Conservation (phyloP, 75 land plant species). For the Selaginella moellendorffii region DNA sequence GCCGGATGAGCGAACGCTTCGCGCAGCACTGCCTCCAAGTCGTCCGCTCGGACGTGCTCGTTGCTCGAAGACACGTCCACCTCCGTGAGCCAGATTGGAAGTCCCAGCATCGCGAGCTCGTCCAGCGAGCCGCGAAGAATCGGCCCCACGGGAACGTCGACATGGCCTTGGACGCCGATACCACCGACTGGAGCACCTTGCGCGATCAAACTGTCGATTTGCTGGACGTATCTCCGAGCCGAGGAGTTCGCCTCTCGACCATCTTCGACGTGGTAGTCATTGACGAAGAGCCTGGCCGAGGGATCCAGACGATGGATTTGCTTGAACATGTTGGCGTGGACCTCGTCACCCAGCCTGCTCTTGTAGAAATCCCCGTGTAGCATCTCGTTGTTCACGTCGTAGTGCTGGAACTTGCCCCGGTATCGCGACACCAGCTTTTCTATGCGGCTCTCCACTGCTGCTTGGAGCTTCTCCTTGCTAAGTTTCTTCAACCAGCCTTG, state of each 20-base stretch:
- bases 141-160: slow-evolving; percentile 58
- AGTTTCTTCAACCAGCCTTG: slow-evolving; percentile 60
- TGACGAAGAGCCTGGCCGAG: slow-evolving; percentile 64
- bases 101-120: slow-evolving; percentile 44
- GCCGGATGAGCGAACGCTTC: slow-evolving; percentile 85
- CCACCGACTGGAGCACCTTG: slow-evolving; percentile 91
- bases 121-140: slow-evolving; percentile 52
- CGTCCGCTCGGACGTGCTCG: slow-evolving; percentile 80
- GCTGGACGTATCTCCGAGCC: slow-evolving; percentile 73
- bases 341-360: slow-evolving; percentile 51
- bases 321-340: slow-evolving; percentile 65
- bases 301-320: slow-evolving; percentile 62
- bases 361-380: slow-evolving; percentile 83
- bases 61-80: slow-evolving; percentile 70
- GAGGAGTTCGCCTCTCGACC: slow-evolving; percentile 56
- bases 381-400: slow-evolving; percentile 98
- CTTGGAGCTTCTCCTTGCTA: slow-evolving; percentile 31
- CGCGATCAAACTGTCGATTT: slow-evolving; percentile 45
- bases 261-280: slow-evolving; percentile 85
- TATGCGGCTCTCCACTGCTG: slow-evolving; percentile 62
- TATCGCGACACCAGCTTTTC: slow-evolving; percentile 56
- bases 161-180: slow-evolving; percentile 81
- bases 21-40: slow-evolving; percentile 79
- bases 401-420: slow-evolving; percentile 78
- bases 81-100: slow-evolving; percentile 95